Conservation (phyloP, 495 filamentous ascomycete species). For the Aspergillus incahuasiensis region DNA sequence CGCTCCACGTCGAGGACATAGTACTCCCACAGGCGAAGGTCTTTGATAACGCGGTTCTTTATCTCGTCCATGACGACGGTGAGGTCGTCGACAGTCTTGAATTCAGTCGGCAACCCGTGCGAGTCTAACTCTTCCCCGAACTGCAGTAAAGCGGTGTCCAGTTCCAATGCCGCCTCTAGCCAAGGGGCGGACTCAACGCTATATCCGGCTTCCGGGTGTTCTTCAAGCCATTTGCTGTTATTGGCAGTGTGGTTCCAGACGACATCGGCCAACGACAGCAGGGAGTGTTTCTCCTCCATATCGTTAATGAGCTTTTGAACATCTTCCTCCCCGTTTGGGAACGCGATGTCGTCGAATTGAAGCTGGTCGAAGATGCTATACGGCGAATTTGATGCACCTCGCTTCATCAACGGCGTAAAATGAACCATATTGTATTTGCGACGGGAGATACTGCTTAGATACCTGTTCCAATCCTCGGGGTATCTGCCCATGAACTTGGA, state of each 20-base stretch:
- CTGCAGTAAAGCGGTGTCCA: conserved; percentile 79
- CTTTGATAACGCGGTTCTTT: conserved; percentile 71
- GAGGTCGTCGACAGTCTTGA: conserved; percentile 70
- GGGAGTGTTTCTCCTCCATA: conserved; percentile 78
- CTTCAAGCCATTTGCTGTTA: conserved; percentile 90
- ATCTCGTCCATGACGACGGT: conserved; percentile 76
- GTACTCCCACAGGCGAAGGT: conserved; percentile 85
- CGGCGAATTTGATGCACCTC: conserved; percentile 88
- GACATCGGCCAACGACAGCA: conserved; percentile 90
- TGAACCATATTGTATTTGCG: conserved; percentile 98
- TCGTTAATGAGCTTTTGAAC: conserved; percentile 68
- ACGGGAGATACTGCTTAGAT: conserved; percentile 78
- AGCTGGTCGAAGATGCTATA: conserved; percentile 96
- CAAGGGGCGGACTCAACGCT: conserved; percentile 90
- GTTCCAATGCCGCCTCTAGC: conserved; percentile 79
- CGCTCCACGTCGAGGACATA: conserved; percentile 77
- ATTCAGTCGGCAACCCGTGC: conserved; percentile 67
- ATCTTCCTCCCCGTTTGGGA: conserved; percentile 85
- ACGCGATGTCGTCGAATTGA: conserved; percentile 73
- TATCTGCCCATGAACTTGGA: conserved; percentile 97
- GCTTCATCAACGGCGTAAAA: conserved; percentile 88
- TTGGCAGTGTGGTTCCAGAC: conserved; percentile 98
- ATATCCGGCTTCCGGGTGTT: conserved; percentile 94
- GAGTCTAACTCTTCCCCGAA: conserved; percentile 64
- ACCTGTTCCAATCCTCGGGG: conserved; percentile 81